Conservation (phyloP, 768 basidiomycete genomes). For the Pseudohyphozyma bogoriensis region DNA sequence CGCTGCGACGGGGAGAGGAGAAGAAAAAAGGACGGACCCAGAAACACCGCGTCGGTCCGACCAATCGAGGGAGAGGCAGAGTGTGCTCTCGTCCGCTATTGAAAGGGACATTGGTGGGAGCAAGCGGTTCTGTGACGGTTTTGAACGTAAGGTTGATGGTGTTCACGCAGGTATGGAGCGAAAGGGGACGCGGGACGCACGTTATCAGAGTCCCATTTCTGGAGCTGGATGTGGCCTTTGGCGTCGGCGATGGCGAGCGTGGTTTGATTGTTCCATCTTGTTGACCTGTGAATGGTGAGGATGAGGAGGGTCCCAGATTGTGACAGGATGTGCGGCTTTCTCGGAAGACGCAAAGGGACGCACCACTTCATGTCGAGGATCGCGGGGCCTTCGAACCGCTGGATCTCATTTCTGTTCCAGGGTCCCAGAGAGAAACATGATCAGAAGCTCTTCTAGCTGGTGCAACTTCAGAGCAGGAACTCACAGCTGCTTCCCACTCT, state of each 20-base stretch:
- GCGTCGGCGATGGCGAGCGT: slow-evolving; percentile 71
- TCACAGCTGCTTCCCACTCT: slow-evolving; percentile 20
- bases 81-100: slow-evolving; percentile 46
- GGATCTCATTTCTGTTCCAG: slow-evolving; percentile 44
- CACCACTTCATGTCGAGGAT: slow-evolving; percentile 94
- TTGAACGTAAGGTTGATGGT: too few species aligned
- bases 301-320: neutral
- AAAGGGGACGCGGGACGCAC: slow-evolving; percentile 38
- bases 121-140: too few species aligned
- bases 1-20: too few species aligned
- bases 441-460: too few species aligned
- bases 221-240: slow-evolving; percentile 63
- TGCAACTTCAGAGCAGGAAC: slow-evolving; percentile 15
- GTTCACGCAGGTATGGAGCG: neutral
- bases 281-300: slow-evolving; percentile 9
- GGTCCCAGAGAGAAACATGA: neutral
- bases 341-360: slow-evolving; percentile 3
- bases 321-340: too few species aligned
- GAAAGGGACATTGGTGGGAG: too few species aligned
- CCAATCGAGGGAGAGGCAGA: slow-evolving; percentile 93
- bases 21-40: neutral
- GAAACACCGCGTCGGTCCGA: slow-evolving; percentile 50
- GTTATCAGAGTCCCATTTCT: slow-evolving; percentile 48
- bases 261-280: slow-evolving; percentile 21
- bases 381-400: slow-evolving; percentile 64